Percentiles rank a stretch among this genome's conserved stretches.
Evolutionary conservation across 1,139 yeast species (phyloP).

Genomic region (Hyphopichia fennica): DNA sequence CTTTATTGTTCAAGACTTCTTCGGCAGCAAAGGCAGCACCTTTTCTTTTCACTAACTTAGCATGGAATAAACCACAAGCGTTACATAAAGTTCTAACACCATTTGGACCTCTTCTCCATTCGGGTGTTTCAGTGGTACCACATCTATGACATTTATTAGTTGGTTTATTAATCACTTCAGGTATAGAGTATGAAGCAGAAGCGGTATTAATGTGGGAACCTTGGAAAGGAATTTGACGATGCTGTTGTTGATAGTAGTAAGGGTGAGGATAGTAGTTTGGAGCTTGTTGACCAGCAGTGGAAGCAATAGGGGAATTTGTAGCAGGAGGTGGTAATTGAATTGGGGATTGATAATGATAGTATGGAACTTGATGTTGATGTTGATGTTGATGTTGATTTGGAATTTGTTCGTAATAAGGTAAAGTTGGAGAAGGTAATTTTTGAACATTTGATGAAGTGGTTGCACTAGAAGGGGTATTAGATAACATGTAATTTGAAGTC

Average conservation of each 20-base stretch:
- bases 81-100: slow-evolving; percentile 85
- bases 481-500: slow-evolving; percentile 14
- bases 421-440: slow-evolving; percentile 16
- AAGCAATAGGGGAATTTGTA: slow-evolving; percentile 1
- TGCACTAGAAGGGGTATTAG: not conserved
- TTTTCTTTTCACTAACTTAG: slow-evolving; percentile 65
- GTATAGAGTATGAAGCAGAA: slow-evolving; percentile 20
- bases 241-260: not conserved
- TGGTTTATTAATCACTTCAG: slow-evolving; percentile 40
- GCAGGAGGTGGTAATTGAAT: slow-evolving; percentile 8
- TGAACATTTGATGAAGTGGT: slow-evolving; percentile 7
- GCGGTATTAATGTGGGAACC: slow-evolving; percentile 14
- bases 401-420: slow-evolving; percentile 9
- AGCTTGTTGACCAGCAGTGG: not conserved
- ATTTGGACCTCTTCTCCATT: slow-evolving; percentile 88
- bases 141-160: slow-evolving; percentile 49
- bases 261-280: not conserved
- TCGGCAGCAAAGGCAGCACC: slow-evolving; percentile 66
- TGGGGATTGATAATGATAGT: slow-evolving; percentile 7
- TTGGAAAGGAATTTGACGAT: slow-evolving; percentile 1
- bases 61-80: slow-evolving; percentile 86
- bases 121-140: slow-evolving; percentile 82
- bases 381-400: slow-evolving; percentile 9
- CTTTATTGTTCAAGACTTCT: slow-evolving; percentile 45
- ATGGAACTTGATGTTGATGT: slow-evolving; percentile 3